Conservation (phyloP, 192 early-diverging fungal species). For the Gonapodya sp. region DNA sequence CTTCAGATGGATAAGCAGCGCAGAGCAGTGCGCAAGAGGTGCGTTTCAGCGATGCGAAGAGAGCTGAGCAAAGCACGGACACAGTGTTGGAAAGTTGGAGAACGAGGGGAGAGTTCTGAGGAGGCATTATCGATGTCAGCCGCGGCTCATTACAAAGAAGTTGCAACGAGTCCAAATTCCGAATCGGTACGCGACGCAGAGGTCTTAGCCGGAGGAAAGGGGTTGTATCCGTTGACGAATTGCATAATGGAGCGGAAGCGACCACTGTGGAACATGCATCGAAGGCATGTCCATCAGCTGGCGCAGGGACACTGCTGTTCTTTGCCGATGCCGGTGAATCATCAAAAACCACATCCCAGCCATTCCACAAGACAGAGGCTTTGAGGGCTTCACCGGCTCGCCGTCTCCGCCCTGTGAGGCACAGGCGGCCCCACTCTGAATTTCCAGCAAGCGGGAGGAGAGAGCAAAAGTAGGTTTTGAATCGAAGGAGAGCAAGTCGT, state of each 20-base stretch:
- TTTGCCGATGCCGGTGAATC: neutral
- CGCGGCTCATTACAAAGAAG: neutral
- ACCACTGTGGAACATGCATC: neutral
- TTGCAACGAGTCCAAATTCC: neutral
- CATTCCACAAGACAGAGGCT: neutral
- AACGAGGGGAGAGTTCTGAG: neutral
- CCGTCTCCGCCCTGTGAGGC: neutral
- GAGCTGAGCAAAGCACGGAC: neutral
- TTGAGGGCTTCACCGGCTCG: neutral
- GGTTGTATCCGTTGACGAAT: neutral
- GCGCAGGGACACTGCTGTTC: neutral
- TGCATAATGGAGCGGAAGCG: neutral
- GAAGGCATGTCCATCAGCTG: neutral
- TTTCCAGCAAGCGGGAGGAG: neutral
- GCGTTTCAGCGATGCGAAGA: neutral
- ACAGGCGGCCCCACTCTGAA: neutral
- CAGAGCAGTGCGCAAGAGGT: neutral
- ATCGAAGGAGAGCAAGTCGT: neutral
- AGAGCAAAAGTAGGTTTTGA: neutral
- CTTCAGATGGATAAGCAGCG: neutral
- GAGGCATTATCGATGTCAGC: neutral
- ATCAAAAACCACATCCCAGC: neutral
- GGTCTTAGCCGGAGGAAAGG: neutral
- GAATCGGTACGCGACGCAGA: neutral
- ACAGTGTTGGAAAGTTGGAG: neutral